A percentile compares a stretch with the other conserved stretches of the same genome.
phyloP scores from a whole-genome alignment of 495 filamentous ascomycete species.

The Talaromyces adpressus region DNA sequence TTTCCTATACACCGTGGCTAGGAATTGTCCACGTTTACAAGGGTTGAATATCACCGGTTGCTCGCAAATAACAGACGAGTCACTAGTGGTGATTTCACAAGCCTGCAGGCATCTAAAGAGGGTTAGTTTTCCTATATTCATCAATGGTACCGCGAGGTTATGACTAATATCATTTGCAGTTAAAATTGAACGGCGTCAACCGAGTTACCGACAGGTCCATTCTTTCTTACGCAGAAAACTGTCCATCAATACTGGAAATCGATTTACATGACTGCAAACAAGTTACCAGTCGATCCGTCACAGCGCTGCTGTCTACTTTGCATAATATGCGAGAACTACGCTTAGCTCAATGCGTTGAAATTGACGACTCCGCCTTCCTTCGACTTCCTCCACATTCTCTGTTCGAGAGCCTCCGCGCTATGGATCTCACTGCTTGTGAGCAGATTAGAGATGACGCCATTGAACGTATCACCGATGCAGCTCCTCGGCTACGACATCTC shows the following conservation, averaged over 20 bases:
- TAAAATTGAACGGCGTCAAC: constrained; percentile 87
- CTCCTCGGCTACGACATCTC: constrained; percentile 84
- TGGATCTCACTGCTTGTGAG: constrained; percentile 85
- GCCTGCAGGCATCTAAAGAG: constrained; percentile 83
- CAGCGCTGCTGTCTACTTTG: constrained; percentile 65
- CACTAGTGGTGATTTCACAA: constrained; percentile 72
- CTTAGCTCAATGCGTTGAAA: constrained; percentile 71
- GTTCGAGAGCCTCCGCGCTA: constrained; percentile 83
- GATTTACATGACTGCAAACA: constrained; percentile 82
- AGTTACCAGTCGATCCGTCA: constrained; percentile 74
- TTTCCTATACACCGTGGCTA: constrained; percentile 72
- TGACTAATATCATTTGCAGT: constrained; percentile 38
- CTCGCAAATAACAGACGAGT: constrained; percentile 74
- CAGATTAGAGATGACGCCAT: constrained; percentile 79
- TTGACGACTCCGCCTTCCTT: constrained; percentile 82
- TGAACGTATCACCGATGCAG: constrained; percentile 74
- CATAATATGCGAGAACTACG: constrained; percentile 82
- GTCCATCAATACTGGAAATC: constrained; percentile 89
- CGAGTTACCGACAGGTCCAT: constrained; percentile 75
- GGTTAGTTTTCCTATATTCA: constrained; percentile 39
- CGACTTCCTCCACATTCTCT: constrained; percentile 60
- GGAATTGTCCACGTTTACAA: constrained; percentile 77
- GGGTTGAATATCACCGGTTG: constrained; percentile 91
- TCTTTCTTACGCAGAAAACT: constrained; percentile 77
- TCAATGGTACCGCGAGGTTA: constrained; percentile 11